Evolutionary conservation across 2,329 filamentous ascomycete genomes (phyloP), one percentile per base, ranked within the genome.

Genomic region (Fusarium equiseti): DNA sequence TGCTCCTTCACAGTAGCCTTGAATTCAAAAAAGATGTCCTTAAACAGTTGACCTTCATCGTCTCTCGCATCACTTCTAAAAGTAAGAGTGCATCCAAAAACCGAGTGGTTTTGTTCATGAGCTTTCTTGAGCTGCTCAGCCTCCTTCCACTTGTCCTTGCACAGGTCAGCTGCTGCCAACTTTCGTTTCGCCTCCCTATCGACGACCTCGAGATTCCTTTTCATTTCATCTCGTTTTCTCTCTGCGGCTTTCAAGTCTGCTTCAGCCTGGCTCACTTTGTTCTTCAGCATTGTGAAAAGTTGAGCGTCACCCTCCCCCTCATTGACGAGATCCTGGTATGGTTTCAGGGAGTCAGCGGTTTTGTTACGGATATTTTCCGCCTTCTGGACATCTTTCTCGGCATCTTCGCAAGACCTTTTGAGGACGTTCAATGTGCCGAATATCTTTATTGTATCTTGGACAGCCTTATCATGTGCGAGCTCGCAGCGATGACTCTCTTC

Each of bases 211-310:
- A 35, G 18, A 16, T 20, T 16, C 11, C 15, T 6, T 15, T 22
- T 11, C 2, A n/a, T 9, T 9, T n/a, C 6, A 15, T 27, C 5
- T 26, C 27, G 6, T 5, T 6, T 18, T 35, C 5, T 18, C 32
- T 18, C 6, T 8, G 8, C 27, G n/a, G n/a, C n/a, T n/a, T 6
- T 26, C 4, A 16, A 1, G 8, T 26, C 16, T 16, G 5, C 2
- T n/a, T 22, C n/a, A 10, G 46, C 46, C 8, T 31, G 18, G 8
- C 8, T 22, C 9, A 18, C 7, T 32, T 26, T 10, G 2, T 2
- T 6, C 4, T 12, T 26, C 1, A 13, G 40, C 27, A 18, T 46
- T 12, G 5, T 12, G 3, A 20, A 46, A 12, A 16, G 42, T 29
- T 16, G 18, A 9, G 7, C 12, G 4, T 20, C 29, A 3, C 40